Conservation (phyloP, 1,284 basidiomycete species). For the Fomitiporia mediterranea region DNA sequence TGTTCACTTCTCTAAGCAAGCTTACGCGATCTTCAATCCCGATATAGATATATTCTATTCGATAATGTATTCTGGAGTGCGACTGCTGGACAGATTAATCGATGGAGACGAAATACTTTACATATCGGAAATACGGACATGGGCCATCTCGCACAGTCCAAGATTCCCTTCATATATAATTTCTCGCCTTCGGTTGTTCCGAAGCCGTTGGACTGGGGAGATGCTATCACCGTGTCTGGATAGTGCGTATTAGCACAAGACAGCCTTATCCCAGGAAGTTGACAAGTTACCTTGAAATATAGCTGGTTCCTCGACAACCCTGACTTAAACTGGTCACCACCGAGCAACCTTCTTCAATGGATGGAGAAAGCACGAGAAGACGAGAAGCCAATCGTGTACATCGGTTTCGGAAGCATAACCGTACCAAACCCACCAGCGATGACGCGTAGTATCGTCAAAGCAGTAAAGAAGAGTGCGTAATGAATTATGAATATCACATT, state of each 20-base stretch:
- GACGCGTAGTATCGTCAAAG: slow-evolving; percentile 59
- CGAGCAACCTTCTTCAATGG: slow-evolving; percentile 47
- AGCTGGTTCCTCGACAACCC: slow-evolving; percentile 65
- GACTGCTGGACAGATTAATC: slow-evolving; percentile 67
- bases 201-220: slow-evolving; percentile 73
- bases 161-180: slow-evolving; percentile 71
- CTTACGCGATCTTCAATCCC: too few relatives aligned
- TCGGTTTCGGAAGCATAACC: slow-evolving; percentile 70
- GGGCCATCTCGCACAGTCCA: slow-evolving; percentile 60
- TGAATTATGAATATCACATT: too few relatives aligned
- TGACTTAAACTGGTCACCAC: slow-evolving; percentile 55
- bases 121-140: slow-evolving; percentile 56
- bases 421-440: slow-evolving; percentile 65
- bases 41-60: slow-evolving; percentile 54
- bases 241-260: slow-evolving; percentile 37
- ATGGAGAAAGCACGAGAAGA: slow-evolving; percentile 55
- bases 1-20: too few relatives aligned
- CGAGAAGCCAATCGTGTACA: slow-evolving; percentile 67
- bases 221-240: slow-evolving; percentile 60
- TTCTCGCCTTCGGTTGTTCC: slow-evolving; percentile 59
- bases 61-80: slow-evolving; percentile 78
- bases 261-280: neutral
- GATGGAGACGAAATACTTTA: slow-evolving; percentile 60
- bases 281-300: neutral
- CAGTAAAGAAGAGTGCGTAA: slow-evolving; percentile 53